These are phyloP conservation scores for Rhodamnia argentea DNA, from an alignment of 345 rosid species.

Conservation along the genomic window DNA sequence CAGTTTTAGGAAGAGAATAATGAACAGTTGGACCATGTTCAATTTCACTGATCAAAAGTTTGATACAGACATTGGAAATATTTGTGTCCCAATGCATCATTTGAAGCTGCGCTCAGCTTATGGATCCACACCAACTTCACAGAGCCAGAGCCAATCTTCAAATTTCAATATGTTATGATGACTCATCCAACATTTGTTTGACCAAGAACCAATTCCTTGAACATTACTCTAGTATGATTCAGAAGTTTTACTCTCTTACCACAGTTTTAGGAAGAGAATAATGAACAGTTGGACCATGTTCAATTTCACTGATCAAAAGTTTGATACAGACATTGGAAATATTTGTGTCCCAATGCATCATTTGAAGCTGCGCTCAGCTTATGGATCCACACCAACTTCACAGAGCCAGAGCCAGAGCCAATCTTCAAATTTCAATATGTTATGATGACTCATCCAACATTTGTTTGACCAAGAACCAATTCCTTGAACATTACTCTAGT, in stretches of 20 bases:
- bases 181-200: neutral
- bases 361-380: neutral
- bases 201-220: neutral
- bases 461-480: neutral
- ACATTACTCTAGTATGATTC: neutral
- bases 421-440: neutral
- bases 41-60: neutral
- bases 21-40: neutral
- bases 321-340: neutral
- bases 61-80: neutral
- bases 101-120: neutral
- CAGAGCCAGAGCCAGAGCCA: too few species aligned
- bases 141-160: neutral
- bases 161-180: neutral
- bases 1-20: neutral
- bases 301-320: neutral
- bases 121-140: neutral
- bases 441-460: neutral
- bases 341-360: neutral
- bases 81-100: neutral
- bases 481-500: neutral
- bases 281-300: neutral
- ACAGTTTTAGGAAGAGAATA: neutral
- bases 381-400: neutral
- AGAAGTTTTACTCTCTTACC: neutral